Evolutionary conservation across 306 rosid species (phyloP).

Genomic region (Dicorynia guianensis): DNA sequence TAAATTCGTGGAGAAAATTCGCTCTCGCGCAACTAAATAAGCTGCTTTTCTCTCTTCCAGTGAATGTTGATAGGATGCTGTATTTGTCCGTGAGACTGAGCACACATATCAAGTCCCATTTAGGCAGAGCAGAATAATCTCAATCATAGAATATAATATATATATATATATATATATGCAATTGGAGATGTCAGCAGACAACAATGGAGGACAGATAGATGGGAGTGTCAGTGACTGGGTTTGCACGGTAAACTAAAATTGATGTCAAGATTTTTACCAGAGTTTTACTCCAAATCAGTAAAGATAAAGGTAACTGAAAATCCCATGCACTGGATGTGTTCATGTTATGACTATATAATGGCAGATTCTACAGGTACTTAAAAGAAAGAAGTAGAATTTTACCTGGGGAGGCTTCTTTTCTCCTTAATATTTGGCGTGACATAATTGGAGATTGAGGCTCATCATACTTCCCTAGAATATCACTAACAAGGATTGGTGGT

Average conservation of each 20-base stretch:
- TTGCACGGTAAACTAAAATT: constrained; percentile 31
- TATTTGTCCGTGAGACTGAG: constrained; percentile 53
- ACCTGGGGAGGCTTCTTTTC: constrained; percentile 78
- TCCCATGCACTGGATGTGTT: not conserved
- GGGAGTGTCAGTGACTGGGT: too few relatives aligned
- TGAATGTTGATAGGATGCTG: constrained; percentile 60
- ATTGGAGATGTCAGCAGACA: too few relatives aligned
- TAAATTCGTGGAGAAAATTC: constrained; percentile 72
- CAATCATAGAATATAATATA: not conserved
- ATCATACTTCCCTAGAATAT: constrained; percentile 80
- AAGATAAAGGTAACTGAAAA: constrained; percentile 27
- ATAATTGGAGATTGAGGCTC: constrained; percentile 66
- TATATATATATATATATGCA: not conserved
- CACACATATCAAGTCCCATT: constrained; percentile 32
- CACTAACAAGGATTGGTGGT: constrained; percentile 95
- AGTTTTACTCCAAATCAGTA: not conserved
- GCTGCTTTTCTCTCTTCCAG: constrained; percentile 88
- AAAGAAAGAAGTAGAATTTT: constrained; percentile 24
- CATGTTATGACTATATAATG: constrained; percentile 7
- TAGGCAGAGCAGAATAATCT: constrained; percentile 18
- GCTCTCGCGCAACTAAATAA: constrained; percentile 86
- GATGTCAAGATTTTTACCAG: not conserved
- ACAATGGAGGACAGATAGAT: too few relatives aligned
- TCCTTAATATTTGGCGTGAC: constrained; percentile 79
- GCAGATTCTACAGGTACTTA: constrained; percentile 5